Percentiles rank a stretch among this genome's conserved stretches.
These are phyloP conservation scores for Globisporangium uncinulatum DNA, from an alignment of 352 stramenopile genomes.

Conservation along the genomic window DNA sequence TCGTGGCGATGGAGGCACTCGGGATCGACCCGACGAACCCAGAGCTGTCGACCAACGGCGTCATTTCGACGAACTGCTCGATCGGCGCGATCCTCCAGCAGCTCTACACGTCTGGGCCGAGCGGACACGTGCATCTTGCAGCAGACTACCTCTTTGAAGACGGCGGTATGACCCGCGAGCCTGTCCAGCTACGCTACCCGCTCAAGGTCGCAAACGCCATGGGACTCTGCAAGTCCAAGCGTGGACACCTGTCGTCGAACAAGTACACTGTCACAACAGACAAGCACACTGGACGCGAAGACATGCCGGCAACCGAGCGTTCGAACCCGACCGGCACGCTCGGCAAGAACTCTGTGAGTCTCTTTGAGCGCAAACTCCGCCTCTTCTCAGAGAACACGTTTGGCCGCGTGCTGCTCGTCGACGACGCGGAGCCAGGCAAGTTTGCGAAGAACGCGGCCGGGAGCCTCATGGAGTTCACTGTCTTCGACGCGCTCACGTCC, in stretches of 20 bases:
- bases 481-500: constrained; percentile 21
- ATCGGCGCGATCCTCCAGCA: constrained; percentile 38
- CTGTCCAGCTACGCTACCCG: constrained; percentile 20
- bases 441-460: constrained; percentile 16
- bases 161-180: constrained; percentile 17
- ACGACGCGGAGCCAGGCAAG: constrained; percentile 14
- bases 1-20: constrained; percentile 22
- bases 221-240: constrained; percentile 13
- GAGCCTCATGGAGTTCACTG: constrained; percentile 19
- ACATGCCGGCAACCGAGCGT: not conserved
- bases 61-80: constrained; percentile 18
- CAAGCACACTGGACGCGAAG: not conserved
- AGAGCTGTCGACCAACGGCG: constrained; percentile 15
- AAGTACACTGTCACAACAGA: constrained; percentile 6
- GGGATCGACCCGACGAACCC: constrained; percentile 41
- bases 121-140: constrained; percentile 16
- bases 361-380: constrained; percentile 19
- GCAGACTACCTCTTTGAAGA: constrained; percentile 32
- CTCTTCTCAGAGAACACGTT: constrained; percentile 13
- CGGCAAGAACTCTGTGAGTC: constrained; percentile 12
- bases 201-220: constrained; percentile 17
- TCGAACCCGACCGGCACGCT: not conserved
- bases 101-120: constrained; percentile 44
- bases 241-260: not conserved
- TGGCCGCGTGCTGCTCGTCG: constrained; percentile 22